A percentile compares a stretch with the other conserved stretches of the same genome.
phyloP scores from a whole-genome alignment of 257 asterid species.

The Nicotiana sylvestris region DNA sequence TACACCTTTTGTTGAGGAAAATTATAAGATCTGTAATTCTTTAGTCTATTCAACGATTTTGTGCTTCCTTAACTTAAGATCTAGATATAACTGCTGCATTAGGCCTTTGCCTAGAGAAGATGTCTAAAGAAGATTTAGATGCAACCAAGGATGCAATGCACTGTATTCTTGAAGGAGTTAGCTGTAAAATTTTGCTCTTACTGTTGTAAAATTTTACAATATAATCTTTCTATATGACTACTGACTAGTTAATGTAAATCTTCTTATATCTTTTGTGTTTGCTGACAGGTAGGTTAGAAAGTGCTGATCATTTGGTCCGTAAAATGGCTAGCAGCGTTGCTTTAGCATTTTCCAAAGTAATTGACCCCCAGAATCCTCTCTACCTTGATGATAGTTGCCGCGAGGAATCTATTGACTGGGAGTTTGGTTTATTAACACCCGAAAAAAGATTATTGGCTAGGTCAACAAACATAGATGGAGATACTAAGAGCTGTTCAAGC shows the following conservation, averaged over 20 bases:
- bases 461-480: constrained; percentile 27
- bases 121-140: constrained; percentile 80
- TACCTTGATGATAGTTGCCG: constrained; percentile 77
- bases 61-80: constrained; percentile 42
- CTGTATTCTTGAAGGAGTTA: constrained; percentile 86
- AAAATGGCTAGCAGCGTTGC: constrained; percentile 96
- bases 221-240: not conserved
- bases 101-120: constrained; percentile 94
- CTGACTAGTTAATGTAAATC: not conserved
- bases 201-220: not conserved
- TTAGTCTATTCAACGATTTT: not conserved
- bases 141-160: constrained; percentile 74
- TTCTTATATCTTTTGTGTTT: constrained; percentile 15
- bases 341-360: constrained; percentile 69
- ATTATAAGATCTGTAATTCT: not conserved
- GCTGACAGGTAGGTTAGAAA: constrained; percentile 86
- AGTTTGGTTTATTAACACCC: constrained; percentile 53
- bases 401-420: constrained; percentile 82
- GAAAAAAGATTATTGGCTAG: constrained; percentile 24
- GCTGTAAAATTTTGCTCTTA: constrained; percentile 49
- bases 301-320: constrained; percentile 72
- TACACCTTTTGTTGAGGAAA: constrained; percentile 9
- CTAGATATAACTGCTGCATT: constrained; percentile 88
- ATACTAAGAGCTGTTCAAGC: constrained; percentile 27
- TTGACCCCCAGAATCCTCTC: constrained; percentile 89